Evolutionary conservation across 495 filamentous ascomycete species (phyloP).

Genomic region (Hypomontagnella monticulosa): DNA sequence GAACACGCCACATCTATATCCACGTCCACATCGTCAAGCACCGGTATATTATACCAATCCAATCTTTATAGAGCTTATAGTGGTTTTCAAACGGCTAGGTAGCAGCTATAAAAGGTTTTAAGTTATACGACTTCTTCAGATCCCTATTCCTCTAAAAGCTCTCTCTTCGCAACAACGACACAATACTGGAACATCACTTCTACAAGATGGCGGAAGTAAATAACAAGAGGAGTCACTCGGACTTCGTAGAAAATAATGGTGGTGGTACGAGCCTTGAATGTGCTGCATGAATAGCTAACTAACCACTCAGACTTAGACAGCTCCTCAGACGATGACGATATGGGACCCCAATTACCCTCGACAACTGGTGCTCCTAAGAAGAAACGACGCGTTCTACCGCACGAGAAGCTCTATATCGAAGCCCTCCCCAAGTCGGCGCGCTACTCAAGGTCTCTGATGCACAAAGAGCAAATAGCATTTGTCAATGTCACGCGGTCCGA

Average conservation of each 20-base stretch:
- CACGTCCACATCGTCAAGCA: no score
- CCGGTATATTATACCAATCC: no score
- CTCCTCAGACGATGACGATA: constrained; percentile 87
- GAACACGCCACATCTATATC: no score
- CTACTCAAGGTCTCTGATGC: constrained; percentile 98
- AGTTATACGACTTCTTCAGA: no score
- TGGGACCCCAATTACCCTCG: constrained; percentile 85
- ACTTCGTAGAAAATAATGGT: constrained; percentile 29
- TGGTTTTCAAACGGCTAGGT: no score
- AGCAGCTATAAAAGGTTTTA: no score
- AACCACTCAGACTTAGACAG: constrained; percentile 56
- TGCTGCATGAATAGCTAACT: background rate
- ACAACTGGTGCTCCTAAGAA: constrained; percentile 77
- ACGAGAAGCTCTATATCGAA: constrained; percentile 93
- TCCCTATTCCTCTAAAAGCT: no score
- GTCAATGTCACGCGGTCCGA: constrained; percentile 91
- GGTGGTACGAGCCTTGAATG: constrained; percentile 6
- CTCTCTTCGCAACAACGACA: background rate
- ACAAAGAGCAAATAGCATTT: constrained; percentile 91
- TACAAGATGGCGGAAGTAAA: constrained; percentile 22
- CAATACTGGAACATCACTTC: background rate
- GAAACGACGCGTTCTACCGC: constrained; percentile 87
- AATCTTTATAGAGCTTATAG: no score
- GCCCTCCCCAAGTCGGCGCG: constrained; percentile 83
- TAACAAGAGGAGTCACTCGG: constrained; percentile 39